These are phyloP conservation scores for Glycine latifolia DNA, from an alignment of 306 rosid genomes.

Conservation along the genomic window DNA sequence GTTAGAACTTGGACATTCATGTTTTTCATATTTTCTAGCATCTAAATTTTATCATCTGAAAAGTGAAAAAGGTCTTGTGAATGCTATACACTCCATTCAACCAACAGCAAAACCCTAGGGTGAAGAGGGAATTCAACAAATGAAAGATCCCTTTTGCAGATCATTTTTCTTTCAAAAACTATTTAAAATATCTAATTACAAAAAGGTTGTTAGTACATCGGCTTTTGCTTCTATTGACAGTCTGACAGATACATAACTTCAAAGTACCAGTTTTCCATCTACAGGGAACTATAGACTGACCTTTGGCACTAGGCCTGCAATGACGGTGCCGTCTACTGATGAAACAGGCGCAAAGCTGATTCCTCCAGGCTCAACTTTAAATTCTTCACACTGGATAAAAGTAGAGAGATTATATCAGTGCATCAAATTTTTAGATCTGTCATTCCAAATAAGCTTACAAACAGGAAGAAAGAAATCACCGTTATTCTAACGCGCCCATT, in stretches of 20 bases:
- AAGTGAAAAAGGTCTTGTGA: slow-evolving; percentile 7
- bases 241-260: slow-evolving; percentile 5
- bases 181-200: slow-evolving; percentile 16
- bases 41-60: not conserved
- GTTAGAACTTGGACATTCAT: slow-evolving; percentile 10
- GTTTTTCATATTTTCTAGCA: slow-evolving; percentile 13
- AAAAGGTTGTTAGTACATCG: slow-evolving; percentile 11
- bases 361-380: slow-evolving; percentile 63
- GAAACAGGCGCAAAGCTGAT: slow-evolving; percentile 64
- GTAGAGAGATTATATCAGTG: slow-evolving; percentile 41
- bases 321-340: slow-evolving; percentile 57
- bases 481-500: slow-evolving; percentile 90
- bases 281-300: slow-evolving; percentile 56
- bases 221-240: slow-evolving; percentile 28
- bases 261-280: slow-evolving; percentile 25
- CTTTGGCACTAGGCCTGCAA: slow-evolving; percentile 79
- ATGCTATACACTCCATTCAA: slow-evolving; percentile 5
- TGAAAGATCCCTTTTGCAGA: slow-evolving; percentile 1
- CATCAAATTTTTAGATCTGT: slow-evolving; percentile 33
- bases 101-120: not conserved
- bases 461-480: slow-evolving; percentile 62
- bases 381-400: slow-evolving; percentile 69
- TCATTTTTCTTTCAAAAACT: slow-evolving; percentile 17
- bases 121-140: not conserved
- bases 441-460: slow-evolving; percentile 10